Percentiles rank a stretch among this genome's conserved stretches.
phyloP scores from a whole-genome alignment of 78 protist species.

The Capsaspora owczarzaki region DNA sequence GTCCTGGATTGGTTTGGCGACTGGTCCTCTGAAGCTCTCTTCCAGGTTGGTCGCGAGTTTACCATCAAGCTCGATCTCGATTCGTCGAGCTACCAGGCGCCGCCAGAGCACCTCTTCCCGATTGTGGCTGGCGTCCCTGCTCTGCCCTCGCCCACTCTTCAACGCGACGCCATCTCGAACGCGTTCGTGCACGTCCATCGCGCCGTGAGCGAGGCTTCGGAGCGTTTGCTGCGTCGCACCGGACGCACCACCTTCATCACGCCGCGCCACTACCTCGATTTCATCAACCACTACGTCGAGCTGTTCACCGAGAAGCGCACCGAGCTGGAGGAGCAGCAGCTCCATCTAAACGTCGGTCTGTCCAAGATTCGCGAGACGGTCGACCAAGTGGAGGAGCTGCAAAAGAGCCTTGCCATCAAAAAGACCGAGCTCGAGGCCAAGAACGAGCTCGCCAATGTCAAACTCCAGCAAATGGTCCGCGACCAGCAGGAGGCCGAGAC shows the following conservation, averaged over 20 bases:
- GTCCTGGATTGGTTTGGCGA: conserved; percentile 81
- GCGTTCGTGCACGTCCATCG: background rate
- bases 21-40: conserved; percentile 85
- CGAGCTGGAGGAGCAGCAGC: conserved; percentile 61
- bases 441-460: conserved; percentile 68
- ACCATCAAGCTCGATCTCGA: conserved; percentile 71
- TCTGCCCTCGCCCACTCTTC: background rate
- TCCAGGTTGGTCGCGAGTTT: conserved; percentile 81
- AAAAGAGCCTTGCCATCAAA: conserved; percentile 9
- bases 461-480: conserved; percentile 63
- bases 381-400: conserved; percentile 60
- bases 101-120: background rate
- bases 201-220: conserved; percentile 3
- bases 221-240: conserved; percentile 9
- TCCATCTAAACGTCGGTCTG: conserved; percentile 79
- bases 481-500: conserved; percentile 63
- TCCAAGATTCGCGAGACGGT: conserved; percentile 70
- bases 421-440: conserved; percentile 50
- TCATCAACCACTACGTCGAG: conserved; percentile 39
- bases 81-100: conserved; percentile 17
- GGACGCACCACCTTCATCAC: conserved; percentile 60
- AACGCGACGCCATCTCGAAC: conserved; percentile 37
- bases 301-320: conserved; percentile 24
- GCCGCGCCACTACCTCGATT: conserved; percentile 68
- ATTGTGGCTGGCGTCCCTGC: background rate